These are phyloP conservation scores for Pilatotrama ljubarskyi DNA, from an alignment of 768 basidiomycete species.

Conservation along the genomic window DNA sequence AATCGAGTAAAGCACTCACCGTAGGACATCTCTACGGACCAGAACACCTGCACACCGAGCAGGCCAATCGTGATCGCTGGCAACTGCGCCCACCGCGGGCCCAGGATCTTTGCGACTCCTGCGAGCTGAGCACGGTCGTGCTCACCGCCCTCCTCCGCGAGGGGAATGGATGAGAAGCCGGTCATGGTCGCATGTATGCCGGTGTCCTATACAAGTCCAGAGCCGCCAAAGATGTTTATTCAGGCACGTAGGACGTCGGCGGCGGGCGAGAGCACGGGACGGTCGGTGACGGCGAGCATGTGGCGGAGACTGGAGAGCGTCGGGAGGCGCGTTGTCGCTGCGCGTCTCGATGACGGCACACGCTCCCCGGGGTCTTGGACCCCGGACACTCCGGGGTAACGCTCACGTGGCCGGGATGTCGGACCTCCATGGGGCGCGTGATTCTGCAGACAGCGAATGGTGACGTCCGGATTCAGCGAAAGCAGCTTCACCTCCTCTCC, in stretches of 20 bases:
- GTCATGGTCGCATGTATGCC: slow-evolving; percentile 42
- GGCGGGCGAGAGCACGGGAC: background rate
- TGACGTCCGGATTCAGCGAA: background rate
- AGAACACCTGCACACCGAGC: slow-evolving; percentile 84
- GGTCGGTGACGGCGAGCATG: too few relatives aligned
- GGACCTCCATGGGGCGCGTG: too few relatives aligned
- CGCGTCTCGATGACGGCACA: too few relatives aligned
- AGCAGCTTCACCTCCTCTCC: background rate
- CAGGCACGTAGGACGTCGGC: too few relatives aligned
- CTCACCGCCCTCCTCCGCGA: slow-evolving; percentile 44
- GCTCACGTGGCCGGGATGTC: background rate
- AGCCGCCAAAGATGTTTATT: too few relatives aligned
- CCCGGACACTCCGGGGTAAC: slow-evolving; percentile 3
- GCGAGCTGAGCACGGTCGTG: slow-evolving; percentile 41
- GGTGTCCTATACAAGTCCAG: too few relatives aligned
- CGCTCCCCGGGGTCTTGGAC: background rate
- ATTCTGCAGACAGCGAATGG: background rate
- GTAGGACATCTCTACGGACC: slow-evolving; percentile 96
- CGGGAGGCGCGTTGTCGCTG: too few relatives aligned
- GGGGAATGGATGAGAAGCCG: slow-evolving; percentile 48
- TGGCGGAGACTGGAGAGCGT: too few relatives aligned
- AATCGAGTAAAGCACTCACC: slow-evolving; percentile 38
- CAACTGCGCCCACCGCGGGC: slow-evolving; percentile 66
- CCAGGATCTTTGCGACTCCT: slow-evolving; percentile 60
- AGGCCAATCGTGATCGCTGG: slow-evolving; percentile 77